Base-by-base conservation (phyloP, 306 rosid species). In the Hippophae gyantsensis region DNA sequence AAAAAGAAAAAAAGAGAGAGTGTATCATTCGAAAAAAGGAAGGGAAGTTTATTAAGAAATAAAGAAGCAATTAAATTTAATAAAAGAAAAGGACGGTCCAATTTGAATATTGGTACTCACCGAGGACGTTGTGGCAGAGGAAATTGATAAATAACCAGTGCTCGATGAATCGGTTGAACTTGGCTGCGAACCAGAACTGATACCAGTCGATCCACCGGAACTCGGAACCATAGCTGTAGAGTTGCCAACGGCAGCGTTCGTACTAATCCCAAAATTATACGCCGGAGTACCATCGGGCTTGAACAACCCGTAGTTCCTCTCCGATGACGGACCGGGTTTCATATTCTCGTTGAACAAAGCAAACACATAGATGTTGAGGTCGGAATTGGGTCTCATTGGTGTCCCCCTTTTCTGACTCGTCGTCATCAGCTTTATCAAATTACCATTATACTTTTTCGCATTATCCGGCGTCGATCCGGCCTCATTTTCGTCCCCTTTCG, bases 281-380 rank as follows among this genome's bases (percentile, higher is more conserved):
- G 83, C 83, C 9, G 94, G 90, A 38, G 81, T 66, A 1, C 95
- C 82, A 50, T 93, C 97, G 5, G 99, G 99, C 63, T 93, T 93
- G 43, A 93, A 88, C 3, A 93, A 73, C 1, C 99, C 99, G 67
- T 88, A 93, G 44, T 93, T 93, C 12, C 99, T 70, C 71, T 93
- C 99, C 0, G 99, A 93, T 51, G 90, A 70, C 6, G 97, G 97
- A 5, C 99, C 99, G 1, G 97, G 99, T 60, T 93, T 93, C 96
- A 86, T 75, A 60, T 93, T 93, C 85, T 93, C 99, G 32, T 93
- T 93, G 47, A 93, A 93, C 10, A 93, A 46, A 44, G 99, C 97
- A 44, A 93, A 93, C 8, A 93, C 94, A 43, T 93, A 93, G 42
- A 93, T 88, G 52, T 93, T 93, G 57, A 93, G 81, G 32, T 89